Base-by-base conservation (phyloP, 768 basidiomycete genomes). In the Naganishia kalamii region DNA sequence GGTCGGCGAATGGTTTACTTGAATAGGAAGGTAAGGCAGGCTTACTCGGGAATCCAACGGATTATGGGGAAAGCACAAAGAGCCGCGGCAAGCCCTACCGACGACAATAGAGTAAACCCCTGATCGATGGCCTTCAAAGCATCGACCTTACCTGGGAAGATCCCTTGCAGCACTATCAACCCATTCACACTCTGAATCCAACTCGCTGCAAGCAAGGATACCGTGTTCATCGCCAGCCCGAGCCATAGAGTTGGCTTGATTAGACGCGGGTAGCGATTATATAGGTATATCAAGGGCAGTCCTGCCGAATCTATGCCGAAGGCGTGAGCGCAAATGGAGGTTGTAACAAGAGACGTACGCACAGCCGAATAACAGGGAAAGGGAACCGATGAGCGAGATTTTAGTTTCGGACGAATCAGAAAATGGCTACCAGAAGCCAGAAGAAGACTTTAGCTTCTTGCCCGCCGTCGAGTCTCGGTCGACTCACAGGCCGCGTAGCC, bases 41-140 rank as follows among this genome's bases (percentile, higher is more conserved):
- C 69, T 17, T 60, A 68, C 69, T 70, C 65, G 17, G 69, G 69
- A 29, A 70, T 29, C 69, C 69, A 70, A 19, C 67, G 57, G 35
- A 70, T 70, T 41, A 70, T 63, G 13, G 69, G 69, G 41, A 68
- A 68, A 1, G 67, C 69, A 33, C 61, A 63, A 1, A 70, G 32
- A 17, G 67, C 67, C 0, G 64, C 69, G 10, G 69, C 69, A 17
- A 65, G 17, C 6, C 69, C 69, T 69, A 29, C 1, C 47, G 25
- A 46, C 27, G 13, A 27, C 21, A 6, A 46, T 15, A 13, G 47
- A 37, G 11, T 10, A 2, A 23, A 21, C 19, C 12, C 25, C 51
- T 2, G 21, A 21, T 7, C 23, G 19, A 11, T 11, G 23, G 47
- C 65, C n/a, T n/a, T n/a, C n/a, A n/a, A n/a, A n/a, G n/a, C n/a